Evolutionary conservation across 495 filamentous ascomycete genomes (phyloP).

Genomic region (Umbilicaria muhlenbergii): DNA sequence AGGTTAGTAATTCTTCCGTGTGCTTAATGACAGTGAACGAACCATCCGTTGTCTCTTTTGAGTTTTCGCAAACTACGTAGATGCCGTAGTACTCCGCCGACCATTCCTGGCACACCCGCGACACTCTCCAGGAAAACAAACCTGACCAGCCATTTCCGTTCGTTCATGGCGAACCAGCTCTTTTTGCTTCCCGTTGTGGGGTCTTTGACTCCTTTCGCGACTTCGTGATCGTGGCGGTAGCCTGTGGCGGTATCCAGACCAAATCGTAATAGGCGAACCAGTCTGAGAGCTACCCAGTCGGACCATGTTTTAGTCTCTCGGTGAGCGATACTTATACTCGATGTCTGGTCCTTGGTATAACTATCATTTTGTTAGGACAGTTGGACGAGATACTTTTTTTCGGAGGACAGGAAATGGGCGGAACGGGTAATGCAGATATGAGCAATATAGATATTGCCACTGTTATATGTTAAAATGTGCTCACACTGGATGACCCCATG

Average conservation of each 20-base stretch:
- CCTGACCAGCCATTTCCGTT: slow-evolving; percentile 63
- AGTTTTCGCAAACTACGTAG: slow-evolving; percentile 66
- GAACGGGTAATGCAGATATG: too few species aligned
- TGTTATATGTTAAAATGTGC: not conserved
- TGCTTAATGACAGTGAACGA: slow-evolving; percentile 5
- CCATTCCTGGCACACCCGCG: slow-evolving; percentile 93
- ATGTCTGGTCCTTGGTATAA: slow-evolving; percentile 51
- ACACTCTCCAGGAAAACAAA: slow-evolving; percentile 92
- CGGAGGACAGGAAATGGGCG: not conserved
- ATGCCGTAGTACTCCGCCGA: slow-evolving; percentile 85
- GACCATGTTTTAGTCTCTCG: slow-evolving; percentile 50
- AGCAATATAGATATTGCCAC: too few species aligned
- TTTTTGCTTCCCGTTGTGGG: slow-evolving; percentile 19
- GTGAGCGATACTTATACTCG: slow-evolving; percentile 45
- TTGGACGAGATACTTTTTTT: not conserved
- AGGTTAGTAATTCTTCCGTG: not conserved
- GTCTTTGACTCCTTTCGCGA: slow-evolving; percentile 24
- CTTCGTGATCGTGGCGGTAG: slow-evolving; percentile 49
- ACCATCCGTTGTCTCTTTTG: slow-evolving; percentile 92
- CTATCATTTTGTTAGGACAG: slow-evolving; percentile 13
- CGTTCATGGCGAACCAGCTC: slow-evolving; percentile 45
- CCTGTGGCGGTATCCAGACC: slow-evolving; percentile 54
- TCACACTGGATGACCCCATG: slow-evolving; percentile 19
- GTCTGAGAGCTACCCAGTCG: slow-evolving; percentile 47
- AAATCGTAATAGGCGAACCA: slow-evolving; percentile 48